phyloP scores from a whole-genome alignment of 352 stramenopile species.

The Pythium aquatile region DNA sequence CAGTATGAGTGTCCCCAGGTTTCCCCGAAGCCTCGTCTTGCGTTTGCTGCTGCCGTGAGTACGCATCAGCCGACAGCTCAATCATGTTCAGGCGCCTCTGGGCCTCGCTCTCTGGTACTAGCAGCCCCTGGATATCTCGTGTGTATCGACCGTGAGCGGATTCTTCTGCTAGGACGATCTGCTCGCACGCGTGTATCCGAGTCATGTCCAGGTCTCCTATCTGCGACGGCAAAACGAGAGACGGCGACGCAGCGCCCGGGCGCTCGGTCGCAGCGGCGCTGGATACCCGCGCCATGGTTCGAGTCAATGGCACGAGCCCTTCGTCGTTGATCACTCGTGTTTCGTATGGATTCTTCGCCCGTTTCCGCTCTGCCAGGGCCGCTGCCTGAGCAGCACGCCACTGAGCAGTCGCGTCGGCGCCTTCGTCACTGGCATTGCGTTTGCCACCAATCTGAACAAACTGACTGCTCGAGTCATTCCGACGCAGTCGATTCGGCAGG shows the following conservation, averaged over 20 bases:
- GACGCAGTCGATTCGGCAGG: background rate
- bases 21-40: background rate
- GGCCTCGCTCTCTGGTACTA: constrained; percentile 69
- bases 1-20: background rate
- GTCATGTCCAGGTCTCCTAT: constrained; percentile 87
- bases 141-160: constrained; percentile 54
- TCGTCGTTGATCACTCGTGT: constrained; percentile 87
- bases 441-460: constrained; percentile 73
- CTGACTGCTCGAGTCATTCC: constrained; percentile 29
- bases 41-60: constrained; percentile 14
- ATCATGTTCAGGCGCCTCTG: constrained; percentile 54
- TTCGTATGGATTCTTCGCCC: constrained; percentile 76
- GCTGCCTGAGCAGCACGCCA: constrained; percentile 26
- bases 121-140: constrained; percentile 59
- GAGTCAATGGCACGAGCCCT: constrained; percentile 53
- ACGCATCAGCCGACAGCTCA: constrained; percentile 49
- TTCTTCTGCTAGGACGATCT: constrained; percentile 73
- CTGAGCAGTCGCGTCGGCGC: constrained; percentile 14
- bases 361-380: constrained; percentile 51
- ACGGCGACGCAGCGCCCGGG: constrained; percentile 20
- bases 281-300: constrained; percentile 17
- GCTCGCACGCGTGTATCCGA: constrained; percentile 68
- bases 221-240: constrained; percentile 45
- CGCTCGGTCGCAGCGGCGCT: constrained; percentile 3
- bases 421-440: constrained; percentile 18